Evolutionary conservation across 495 filamentous ascomycete genomes (phyloP), one percentile per base, ranked within the genome.

Genomic region (Apiosordaria backusii): DNA sequence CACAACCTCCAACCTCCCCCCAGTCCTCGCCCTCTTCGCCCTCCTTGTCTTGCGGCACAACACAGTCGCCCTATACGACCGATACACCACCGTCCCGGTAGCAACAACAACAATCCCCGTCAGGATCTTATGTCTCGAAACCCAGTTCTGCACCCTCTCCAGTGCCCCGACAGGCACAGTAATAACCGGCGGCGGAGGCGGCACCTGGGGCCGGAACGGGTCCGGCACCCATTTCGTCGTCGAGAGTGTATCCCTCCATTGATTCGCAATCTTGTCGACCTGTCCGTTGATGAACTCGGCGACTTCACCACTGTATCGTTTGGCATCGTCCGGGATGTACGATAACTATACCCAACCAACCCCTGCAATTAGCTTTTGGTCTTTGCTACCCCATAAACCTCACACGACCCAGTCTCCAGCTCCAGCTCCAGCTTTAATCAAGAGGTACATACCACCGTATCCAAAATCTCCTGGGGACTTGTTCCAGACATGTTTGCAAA

Each of bases 1-100:
- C 57, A 99, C 89, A 27, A 98, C 93, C 72, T 98, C 95, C 60
- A 88, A 86, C 62, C 93, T 82, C 10, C 90, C 89, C n/a, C 95
- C 95, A 80, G 92, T 96, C 16, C 84, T 82, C 6, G 90, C 90
- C 26, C 90, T 84, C 75, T 81, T 85, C 9, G 93, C 95, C 67
- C 90, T 86, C 67, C 93, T 84, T 70, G 89, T 87, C 75, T 86
- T 89, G 5, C 83, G 81, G 68, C 84, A 75, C 10, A 82, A 74
- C 61, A 82, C 87, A 68, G 83, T 88, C 61, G 79, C 86, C 61
- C 86, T 82, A 70, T 87, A 89, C 23, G 88, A 78, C 64, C 90
- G 78, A 60, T 89, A 88, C n/a, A 82, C 84, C 2, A 85, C 82
- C 21, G 89, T 89, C 23, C 91, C 89, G 50, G 90, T 75, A 62